These are phyloP conservation scores for Globisporangium spiculum DNA, from an alignment of 352 stramenopile species.

Conservation along the genomic window DNA sequence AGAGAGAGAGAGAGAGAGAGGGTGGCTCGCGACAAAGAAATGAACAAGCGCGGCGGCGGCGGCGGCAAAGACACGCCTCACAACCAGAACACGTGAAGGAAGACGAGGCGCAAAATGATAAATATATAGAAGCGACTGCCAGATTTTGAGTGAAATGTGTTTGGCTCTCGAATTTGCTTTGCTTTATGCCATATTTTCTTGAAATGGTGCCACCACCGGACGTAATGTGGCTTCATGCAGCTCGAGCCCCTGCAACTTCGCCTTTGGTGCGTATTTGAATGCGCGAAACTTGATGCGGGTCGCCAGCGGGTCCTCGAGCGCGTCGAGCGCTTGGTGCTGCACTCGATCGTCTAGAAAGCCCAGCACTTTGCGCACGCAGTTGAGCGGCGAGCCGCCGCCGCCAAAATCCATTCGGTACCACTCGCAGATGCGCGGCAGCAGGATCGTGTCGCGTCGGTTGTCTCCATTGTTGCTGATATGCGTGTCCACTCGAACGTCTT, in stretches of 20 bases:
- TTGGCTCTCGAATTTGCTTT: neutral
- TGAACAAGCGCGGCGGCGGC: neutral
- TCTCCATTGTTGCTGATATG: neutral
- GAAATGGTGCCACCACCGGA: neutral
- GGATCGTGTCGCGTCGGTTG: constrained; percentile 20
- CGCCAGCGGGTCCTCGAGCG: constrained; percentile 38
- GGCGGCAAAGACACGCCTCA: neutral
- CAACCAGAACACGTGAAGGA: neutral
- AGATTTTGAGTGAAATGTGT: neutral
- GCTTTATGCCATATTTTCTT: neutral
- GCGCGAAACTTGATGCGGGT: constrained; percentile 53
- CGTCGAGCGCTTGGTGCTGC: constrained; percentile 46
- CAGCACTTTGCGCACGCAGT: constrained; percentile 73
- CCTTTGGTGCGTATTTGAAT: constrained; percentile 56
- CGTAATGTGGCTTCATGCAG: neutral
- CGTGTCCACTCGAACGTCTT: constrained; percentile 31
- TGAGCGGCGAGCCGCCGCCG: constrained; percentile 32
- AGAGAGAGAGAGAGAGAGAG: neutral
- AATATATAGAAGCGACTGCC: constrained; percentile 1
- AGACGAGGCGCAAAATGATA: neutral
- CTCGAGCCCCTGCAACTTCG: constrained; percentile 19
- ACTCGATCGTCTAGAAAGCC: constrained; percentile 52
- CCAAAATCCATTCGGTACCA: constrained; percentile 76
- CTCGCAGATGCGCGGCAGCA: constrained; percentile 68
- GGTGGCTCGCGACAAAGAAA: neutral